Base-by-base conservation (phyloP, 441 rosid genomes). In the Arabidopsis hybrid region DNA sequence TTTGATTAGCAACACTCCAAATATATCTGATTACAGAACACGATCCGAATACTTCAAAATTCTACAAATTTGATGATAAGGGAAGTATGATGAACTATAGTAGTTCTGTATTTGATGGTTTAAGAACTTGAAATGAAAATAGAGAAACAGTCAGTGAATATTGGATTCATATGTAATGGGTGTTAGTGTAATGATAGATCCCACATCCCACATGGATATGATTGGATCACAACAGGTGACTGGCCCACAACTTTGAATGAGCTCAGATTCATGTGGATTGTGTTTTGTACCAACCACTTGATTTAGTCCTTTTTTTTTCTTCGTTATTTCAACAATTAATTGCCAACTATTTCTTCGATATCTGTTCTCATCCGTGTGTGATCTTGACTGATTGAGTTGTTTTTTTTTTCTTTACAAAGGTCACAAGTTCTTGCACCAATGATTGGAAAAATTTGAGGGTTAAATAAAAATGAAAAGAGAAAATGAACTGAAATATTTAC, bases 131-230 rank as follows among this genome's bases (percentile, higher is more conserved):
- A 29, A 29, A 3, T 29, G 32, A 29, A 29, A 3, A 29, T 31
- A 31, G 32, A 4, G 32, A 31, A 31, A 31, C 5, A 4, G 32
- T 4, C 32, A 31, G 4, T 31, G 32, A 31, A 31, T 31, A 31
- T 31, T 31, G 32, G 32, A 31, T 31, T 31, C 32, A 31, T 31
- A 31, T 31, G 32, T 31, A 31, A 4, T 31, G 26, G 32, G 69
- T 63, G 71, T 69, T 16, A 52, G 5, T 47, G 67, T 42, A 77
- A 65, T 71, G 76, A 77, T 77, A 64, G 67, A 65, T 77, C 67
- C 66, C 51, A 71, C 69, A 72, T 64, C 57, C 68, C 72, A 77
- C 76, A 77, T 77, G 80, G 68, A 77, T 77, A 71, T 71, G 77
- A 71, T 65, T 71, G 80, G 76, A 71, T 77, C 73, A 65, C 62